phyloP scores from a whole-genome alignment of 2,329 filamentous ascomycete species.

The Metarhizium humberi region DNA sequence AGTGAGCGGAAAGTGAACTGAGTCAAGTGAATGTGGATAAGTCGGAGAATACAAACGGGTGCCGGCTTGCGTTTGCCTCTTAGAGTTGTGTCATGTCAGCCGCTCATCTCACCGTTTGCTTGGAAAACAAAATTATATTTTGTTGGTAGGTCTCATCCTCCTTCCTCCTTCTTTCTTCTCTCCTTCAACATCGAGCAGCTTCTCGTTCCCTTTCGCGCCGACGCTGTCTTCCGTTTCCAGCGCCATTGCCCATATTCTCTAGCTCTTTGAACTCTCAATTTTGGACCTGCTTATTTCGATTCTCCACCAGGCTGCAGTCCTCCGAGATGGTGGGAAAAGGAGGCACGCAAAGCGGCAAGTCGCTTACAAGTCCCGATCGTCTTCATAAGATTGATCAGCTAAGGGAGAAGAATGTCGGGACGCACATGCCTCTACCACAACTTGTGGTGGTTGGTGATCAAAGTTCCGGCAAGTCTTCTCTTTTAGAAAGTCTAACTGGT shows the following conservation, averaged over 20 bases:
- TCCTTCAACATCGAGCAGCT: no score
- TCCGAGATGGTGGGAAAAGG: neutral
- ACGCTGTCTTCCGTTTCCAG: no score
- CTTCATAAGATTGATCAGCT: constrained; percentile 30
- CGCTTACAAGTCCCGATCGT: constrained; percentile 2
- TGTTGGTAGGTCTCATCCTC: neutral
- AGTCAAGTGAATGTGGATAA: neutral
- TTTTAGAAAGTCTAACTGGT: constrained; percentile 56
- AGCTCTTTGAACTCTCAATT: no score
- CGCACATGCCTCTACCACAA: constrained; percentile 35
- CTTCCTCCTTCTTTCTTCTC: neutral
- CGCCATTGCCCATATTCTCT: no score
- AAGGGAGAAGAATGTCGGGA: constrained; percentile 28
- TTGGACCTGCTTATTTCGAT: no score
- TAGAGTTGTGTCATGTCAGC: neutral
- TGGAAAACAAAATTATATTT: neutral
- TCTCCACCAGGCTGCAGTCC: no score
- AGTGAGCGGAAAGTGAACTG: neutral
- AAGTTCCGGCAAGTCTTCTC: constrained; percentile 78
- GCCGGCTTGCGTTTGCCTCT: neutral
- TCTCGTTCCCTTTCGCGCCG: no score
- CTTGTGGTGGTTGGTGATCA: constrained; percentile 80
- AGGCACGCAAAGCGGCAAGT: neutral
- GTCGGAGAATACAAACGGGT: neutral
- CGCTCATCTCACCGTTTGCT: neutral